phyloP scores from a whole-genome alignment of 768 basidiomycete genomes.

The Chiua virens region DNA sequence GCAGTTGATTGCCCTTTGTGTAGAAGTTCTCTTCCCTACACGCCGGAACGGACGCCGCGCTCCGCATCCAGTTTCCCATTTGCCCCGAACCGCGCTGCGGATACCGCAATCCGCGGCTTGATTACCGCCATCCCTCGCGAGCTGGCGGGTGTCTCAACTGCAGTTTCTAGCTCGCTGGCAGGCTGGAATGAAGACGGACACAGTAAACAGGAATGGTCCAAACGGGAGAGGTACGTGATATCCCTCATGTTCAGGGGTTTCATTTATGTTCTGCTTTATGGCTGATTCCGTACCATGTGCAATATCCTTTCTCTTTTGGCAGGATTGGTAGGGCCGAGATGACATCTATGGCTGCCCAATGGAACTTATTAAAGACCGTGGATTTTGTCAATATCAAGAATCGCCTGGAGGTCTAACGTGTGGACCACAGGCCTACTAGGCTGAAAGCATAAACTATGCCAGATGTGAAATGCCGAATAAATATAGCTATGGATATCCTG shows the following conservation, averaged over 20 bases:
- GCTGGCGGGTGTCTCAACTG: conserved; percentile 30
- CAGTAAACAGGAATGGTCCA: conserved; percentile 55
- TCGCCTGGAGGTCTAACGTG: conserved; percentile 50
- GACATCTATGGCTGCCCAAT: conserved; percentile 44
- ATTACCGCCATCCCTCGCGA: conserved; percentile 50
- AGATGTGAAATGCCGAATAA: conserved; percentile 9
- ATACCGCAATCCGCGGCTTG: conserved; percentile 51
- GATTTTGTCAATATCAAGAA: conserved; percentile 56
- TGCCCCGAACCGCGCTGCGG: conserved; percentile 58
- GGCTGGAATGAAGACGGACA: conserved; percentile 55
- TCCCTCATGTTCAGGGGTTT: conserved; percentile 23
- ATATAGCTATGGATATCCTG: background rate
- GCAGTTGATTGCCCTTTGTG: conserved; percentile 68
- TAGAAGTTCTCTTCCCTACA: conserved; percentile 51
- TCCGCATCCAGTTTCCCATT: conserved; percentile 56
- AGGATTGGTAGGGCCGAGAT: conserved; percentile 62
- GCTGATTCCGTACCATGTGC: conserved; percentile 7
- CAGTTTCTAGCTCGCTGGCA: conserved; percentile 36
- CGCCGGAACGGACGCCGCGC: conserved; percentile 53
- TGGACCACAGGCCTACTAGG: background rate
- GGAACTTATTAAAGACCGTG: conserved; percentile 48
- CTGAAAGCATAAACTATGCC: conserved; percentile 21
- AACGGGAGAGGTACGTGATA: conserved; percentile 48
- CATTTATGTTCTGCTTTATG: background rate
- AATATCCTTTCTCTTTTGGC: conserved; percentile 6